Conservation (phyloP, 2,329 filamentous ascomycete genomes). For the Cladosporium cucumerinum region DNA sequence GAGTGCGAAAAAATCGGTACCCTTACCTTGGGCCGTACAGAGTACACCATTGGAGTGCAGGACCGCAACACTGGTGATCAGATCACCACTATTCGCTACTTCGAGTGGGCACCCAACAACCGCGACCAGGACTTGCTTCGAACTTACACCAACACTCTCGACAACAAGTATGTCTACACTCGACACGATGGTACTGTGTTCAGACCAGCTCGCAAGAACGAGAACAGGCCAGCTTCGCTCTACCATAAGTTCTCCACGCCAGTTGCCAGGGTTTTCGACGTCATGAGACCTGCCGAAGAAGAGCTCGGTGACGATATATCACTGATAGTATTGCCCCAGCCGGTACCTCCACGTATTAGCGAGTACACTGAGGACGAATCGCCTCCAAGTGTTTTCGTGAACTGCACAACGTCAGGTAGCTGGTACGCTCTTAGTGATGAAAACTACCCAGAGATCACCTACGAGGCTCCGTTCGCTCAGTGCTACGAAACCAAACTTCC, state of each 20-base stretch:
- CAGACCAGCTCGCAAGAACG: slow-evolving; percentile 23
- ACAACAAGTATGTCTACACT: slow-evolving; percentile 85
- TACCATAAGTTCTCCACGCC: slow-evolving; percentile 34
- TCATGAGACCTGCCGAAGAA: slow-evolving; percentile 57
- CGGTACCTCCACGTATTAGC: slow-evolving; percentile 56
- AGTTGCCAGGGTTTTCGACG: slow-evolving; percentile 32
- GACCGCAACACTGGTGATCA: slow-evolving; percentile 67
- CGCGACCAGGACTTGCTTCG: slow-evolving; percentile 81
- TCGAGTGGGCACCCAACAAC: slow-evolving; percentile 92
- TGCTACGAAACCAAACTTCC: slow-evolving; percentile 46
- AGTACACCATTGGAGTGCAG: slow-evolving; percentile 86
- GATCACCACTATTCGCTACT: slow-evolving; percentile 86
- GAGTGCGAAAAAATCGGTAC: slow-evolving; percentile 79
- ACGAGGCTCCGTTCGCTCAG: slow-evolving; percentile 58
- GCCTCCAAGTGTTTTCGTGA: slow-evolving; percentile 65
- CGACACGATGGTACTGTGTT: slow-evolving; percentile 81
- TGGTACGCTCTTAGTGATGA: slow-evolving; percentile 93
- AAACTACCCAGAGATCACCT: slow-evolving; percentile 79
- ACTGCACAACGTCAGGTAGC: slow-evolving; percentile 77
- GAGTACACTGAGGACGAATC: slow-evolving; percentile 36
- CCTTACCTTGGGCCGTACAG: slow-evolving; percentile 77
- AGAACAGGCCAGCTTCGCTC: slow-evolving; percentile 21
- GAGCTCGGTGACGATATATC: slow-evolving; percentile 65
- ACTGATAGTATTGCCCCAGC: slow-evolving; percentile 82
- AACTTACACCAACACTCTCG: slow-evolving; percentile 76